A percentile compares a stretch with the other conserved stretches of the same genome.
Evolutionary conservation across 2,329 filamentous ascomycete genomes (phyloP).

Genomic region (Penicillium griseofulvum): DNA sequence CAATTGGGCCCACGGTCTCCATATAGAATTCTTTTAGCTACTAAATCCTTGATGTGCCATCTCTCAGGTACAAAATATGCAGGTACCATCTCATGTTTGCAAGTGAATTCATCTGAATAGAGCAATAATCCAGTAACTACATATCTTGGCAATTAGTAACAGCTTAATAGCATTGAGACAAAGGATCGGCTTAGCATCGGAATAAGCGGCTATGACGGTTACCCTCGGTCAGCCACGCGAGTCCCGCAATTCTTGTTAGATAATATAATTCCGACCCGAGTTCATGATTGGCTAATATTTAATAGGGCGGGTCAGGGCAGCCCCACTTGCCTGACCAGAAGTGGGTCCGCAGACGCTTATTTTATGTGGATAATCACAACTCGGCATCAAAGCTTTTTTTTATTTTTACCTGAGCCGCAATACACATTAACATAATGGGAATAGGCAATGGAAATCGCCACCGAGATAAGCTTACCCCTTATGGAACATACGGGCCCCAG

Average conservation of each 20-base stretch:
- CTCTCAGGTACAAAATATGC: background rate
- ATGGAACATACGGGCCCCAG: conserved; percentile 16
- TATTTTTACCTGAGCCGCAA: background rate
- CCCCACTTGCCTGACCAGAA: conserved; percentile 3
- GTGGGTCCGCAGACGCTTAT: conserved; percentile 20
- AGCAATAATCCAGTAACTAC: no score
- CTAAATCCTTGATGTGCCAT: background rate
- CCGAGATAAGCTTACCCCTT: conserved; percentile 13
- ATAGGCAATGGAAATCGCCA: conserved; percentile 12
- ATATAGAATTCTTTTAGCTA: background rate
- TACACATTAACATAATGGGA: conserved; percentile 12
- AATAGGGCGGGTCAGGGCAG: background rate
- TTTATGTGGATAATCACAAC: conserved; percentile 9
- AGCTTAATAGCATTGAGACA: conserved; percentile 2
- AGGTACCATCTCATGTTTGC: no score
- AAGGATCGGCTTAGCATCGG: background rate
- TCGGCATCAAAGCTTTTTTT: conserved; percentile 3
- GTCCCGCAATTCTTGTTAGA: conserved; percentile 17
- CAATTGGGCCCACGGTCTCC: background rate
- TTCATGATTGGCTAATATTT: background rate
- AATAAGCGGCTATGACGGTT: conserved; percentile 18
- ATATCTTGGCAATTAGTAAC: conserved; percentile 10
- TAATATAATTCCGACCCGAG: conserved; percentile 17
- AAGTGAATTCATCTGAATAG: no score
- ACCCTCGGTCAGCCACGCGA: conserved; percentile 11